phyloP scores from a whole-genome alignment of 352 stramenopile genomes.

The Phytopythium sindhum region DNA sequence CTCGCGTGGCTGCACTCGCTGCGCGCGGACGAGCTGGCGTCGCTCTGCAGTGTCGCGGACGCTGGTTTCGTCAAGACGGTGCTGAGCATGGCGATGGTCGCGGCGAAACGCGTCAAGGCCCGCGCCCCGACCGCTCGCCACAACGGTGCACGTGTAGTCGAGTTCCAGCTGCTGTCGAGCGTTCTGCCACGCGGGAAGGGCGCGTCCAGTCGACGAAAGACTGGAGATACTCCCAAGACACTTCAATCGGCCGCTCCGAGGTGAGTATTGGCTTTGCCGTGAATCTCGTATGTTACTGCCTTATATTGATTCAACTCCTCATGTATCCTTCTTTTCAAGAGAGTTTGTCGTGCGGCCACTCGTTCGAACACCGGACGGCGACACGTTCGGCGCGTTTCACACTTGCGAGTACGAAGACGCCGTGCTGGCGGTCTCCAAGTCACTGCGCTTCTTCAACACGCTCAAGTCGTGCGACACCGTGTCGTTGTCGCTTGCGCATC shows the following conservation, averaged over 20 bases:
- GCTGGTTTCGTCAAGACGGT: constrained; percentile 76
- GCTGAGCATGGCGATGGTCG: constrained; percentile 56
- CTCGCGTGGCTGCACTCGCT: constrained; percentile 51
- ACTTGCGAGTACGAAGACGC: constrained; percentile 39
- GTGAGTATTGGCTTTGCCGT: constrained; percentile 16
- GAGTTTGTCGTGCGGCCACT: constrained; percentile 57
- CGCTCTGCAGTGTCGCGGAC: constrained; percentile 62
- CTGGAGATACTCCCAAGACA: constrained; percentile 3
- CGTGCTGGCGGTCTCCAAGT: constrained; percentile 27
- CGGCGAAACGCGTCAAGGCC: constrained; percentile 4
- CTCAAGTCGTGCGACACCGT: constrained; percentile 71
- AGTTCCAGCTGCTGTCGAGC: constrained; percentile 55
- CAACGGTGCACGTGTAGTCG: constrained; percentile 17
- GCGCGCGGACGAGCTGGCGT: constrained; percentile 41
- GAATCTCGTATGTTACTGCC: too few relatives aligned
- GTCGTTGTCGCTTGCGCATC: constrained; percentile 37
- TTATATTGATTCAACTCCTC: too few relatives aligned
- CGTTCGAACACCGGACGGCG: constrained; percentile 43
- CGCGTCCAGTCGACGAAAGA: not conserved
- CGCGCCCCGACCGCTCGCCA: not conserved
- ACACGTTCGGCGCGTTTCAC: constrained; percentile 51
- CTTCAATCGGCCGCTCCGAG: constrained; percentile 11
- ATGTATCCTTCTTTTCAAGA: constrained; percentile 10
- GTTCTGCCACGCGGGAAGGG: constrained; percentile 9
- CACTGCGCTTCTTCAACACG: constrained; percentile 57